Evolutionary conservation across 768 basidiomycete genomes (phyloP).

Genomic region (Mycena epipterygia): DNA sequence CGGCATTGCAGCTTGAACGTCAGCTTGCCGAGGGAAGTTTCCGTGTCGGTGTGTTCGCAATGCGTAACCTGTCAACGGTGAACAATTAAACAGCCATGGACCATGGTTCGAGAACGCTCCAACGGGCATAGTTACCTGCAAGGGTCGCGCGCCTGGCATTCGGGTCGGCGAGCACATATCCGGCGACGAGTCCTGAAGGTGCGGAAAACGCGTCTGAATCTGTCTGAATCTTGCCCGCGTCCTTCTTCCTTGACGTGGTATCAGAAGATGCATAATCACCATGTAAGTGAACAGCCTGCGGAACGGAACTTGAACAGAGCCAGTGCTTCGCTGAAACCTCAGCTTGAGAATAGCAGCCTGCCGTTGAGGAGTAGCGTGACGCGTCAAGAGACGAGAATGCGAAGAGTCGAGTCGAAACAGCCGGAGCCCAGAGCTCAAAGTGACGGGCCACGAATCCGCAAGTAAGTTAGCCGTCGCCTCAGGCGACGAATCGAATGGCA

Average conservation of each 20-base stretch:
- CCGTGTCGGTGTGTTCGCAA: not conserved
- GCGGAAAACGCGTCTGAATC: not conserved
- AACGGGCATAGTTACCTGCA: conserved; percentile 6
- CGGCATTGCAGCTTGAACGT: not conserved
- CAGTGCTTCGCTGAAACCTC: no score
- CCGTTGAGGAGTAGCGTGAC: no score
- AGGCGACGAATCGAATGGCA: no score
- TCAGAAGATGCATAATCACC: no score
- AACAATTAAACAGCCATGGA: conserved; percentile 2
- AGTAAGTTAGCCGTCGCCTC: no score
- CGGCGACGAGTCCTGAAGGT: not conserved
- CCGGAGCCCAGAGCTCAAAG: no score
- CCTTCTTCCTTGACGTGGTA: not conserved
- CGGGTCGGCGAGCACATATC: not conserved
- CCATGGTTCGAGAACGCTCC: not conserved
- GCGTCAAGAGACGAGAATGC: not conserved
- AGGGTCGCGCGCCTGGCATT: not conserved
- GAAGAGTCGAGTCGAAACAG: no score
- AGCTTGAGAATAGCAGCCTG: not conserved
- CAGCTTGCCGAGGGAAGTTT: not conserved
- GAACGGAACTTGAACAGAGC: not conserved
- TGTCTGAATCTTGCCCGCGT: not conserved
- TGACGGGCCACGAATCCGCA: no score
- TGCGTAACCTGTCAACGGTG: conserved; percentile 8
- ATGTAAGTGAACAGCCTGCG: not conserved